Base-by-base conservation (phyloP, 2,329 filamentous ascomycete genomes). In the Diaporthe sp. region DNA sequence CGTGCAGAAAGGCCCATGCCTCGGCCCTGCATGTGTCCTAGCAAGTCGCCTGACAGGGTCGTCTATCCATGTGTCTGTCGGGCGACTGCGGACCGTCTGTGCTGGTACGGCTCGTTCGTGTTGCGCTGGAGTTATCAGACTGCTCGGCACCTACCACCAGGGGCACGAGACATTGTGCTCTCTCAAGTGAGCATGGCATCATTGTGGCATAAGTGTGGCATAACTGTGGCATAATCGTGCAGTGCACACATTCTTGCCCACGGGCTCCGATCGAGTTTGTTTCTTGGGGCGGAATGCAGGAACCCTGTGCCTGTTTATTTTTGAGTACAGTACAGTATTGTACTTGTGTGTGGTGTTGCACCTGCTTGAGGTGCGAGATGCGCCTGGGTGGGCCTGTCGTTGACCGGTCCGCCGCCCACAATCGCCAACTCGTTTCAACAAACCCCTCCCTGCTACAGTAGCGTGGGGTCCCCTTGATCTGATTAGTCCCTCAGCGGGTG, bases 401-500 rank as follows among this genome's bases (percentile, higher is more conserved):
- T 73, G 71, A 73, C 71, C 71, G 71, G 58, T 73, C 71, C 71
- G 71, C 58, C 71, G 65, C 60, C 67, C 67, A 72, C 65, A 65
- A 47, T 63, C 60, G 68, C 53, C 67, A 63, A 39, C 65, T 67
- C 67, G 58, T 72, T 72, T 72, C 67, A 75, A 70, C 68, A 57
- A 55, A 28, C 58, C 72, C 72, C 60, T 72, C 42, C 72, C 72
- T 74, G 74, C 51, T 42, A 75, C 75, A 73, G 63, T 58, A 73
- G 75, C 75, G 68, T 70, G 73, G 75, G 75, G 73, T 73, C 70
- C 61, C 73, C 68, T 58, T 60, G 57, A 53, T 72, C 53, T 73
- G 73, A 75, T 75, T 76, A 75, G 73, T 65, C 75, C 70, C 34
- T 44, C 73, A 72, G 70, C 67, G 63, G 68, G 63, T 73, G 76